Conservation (phyloP, 2,329 filamentous ascomycete genomes). For the Grosmannia serpens region DNA sequence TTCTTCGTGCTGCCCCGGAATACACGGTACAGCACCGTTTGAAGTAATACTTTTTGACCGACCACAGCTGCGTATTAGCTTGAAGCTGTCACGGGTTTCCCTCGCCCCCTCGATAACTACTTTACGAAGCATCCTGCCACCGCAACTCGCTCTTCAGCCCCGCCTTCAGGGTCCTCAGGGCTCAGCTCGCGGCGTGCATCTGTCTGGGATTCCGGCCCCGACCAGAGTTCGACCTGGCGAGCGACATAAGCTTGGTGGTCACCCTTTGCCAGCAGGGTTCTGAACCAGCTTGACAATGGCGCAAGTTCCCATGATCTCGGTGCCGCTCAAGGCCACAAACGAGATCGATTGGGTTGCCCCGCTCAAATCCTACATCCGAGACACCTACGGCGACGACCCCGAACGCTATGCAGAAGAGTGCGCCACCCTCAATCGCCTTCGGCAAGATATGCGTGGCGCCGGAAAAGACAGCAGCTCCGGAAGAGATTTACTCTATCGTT, state of each 20-base stretch:
- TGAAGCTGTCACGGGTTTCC: neutral
- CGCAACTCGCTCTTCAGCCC: neutral
- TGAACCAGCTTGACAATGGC: conserved; percentile 42
- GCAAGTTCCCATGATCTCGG: conserved; percentile 89
- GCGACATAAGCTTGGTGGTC: neutral
- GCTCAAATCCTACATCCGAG: conserved; percentile 83
- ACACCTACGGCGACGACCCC: conserved; percentile 91
- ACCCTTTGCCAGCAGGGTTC: neutral
- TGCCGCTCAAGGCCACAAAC: conserved; percentile 85
- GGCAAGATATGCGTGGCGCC: conserved; percentile 96
- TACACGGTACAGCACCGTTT: neutral
- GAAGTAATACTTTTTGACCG: neutral
- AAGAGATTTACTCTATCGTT: conserved; percentile 85
- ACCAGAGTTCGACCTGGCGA: neutral
- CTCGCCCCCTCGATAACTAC: neutral
- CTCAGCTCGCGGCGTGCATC: conserved; percentile 1
- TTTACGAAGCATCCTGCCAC: neutral
- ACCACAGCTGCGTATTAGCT: neutral
- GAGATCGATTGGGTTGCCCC: conserved; percentile 97
- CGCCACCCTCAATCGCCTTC: conserved; percentile 80
- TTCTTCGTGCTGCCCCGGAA: neutral
- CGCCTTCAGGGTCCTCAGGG: neutral
- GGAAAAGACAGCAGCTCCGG: conserved; percentile 94
- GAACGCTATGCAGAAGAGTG: conserved; percentile 95
- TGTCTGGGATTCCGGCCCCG: neutral